Base-by-base conservation (phyloP, 768 basidiomycete genomes). In the Tricholoma flavovirens region DNA sequence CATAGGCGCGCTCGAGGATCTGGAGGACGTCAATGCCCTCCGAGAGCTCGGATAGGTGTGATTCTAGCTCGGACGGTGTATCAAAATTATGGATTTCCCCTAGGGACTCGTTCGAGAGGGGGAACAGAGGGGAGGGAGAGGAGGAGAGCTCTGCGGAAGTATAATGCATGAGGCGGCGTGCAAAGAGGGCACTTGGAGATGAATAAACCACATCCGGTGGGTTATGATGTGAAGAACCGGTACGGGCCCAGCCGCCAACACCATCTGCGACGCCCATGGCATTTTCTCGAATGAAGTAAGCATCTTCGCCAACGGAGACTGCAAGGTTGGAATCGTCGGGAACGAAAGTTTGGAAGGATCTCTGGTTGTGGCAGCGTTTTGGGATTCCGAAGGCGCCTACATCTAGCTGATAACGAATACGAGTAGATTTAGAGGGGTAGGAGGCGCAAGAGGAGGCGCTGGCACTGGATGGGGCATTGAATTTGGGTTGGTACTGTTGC, bases 211-310 rank as follows among this genome's bases (percentile, higher is more conserved):
- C 40, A 50, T 64, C 64, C 4, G 59, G 56, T 22, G 65, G 46
- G 40, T 60, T 40, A 59, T 51, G 52, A 50, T 40, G 50, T 57
- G 7, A 51, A 32, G 40, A 48, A 52, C 51, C 38, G 56, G 49
- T 53, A 32, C 24, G 52, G 51, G 86, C 79, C 94, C 93, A 97
- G 0, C 94, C 94, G 0, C 95, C 95, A 0, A 98, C 95, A 29
- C 95, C 95, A 66, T 98, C 95, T 3, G 94, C 92, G 8, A 98
- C 87, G 15, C 95, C 95, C 77, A 98, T 86, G 5, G 92, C 90
- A 65, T 93, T 89, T 56, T 86, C 81, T 5, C 82, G 75, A 5
- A 91, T 72, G 59, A 92, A 92, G 65, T 93, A 96, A 4, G 93
- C 90, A 65, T 98, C 94, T 68, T 98, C 94, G 38, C 94, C 94